Conservation (phyloP, 2,329 filamentous ascomycete species). For the Colletotrichum sp. region DNA sequence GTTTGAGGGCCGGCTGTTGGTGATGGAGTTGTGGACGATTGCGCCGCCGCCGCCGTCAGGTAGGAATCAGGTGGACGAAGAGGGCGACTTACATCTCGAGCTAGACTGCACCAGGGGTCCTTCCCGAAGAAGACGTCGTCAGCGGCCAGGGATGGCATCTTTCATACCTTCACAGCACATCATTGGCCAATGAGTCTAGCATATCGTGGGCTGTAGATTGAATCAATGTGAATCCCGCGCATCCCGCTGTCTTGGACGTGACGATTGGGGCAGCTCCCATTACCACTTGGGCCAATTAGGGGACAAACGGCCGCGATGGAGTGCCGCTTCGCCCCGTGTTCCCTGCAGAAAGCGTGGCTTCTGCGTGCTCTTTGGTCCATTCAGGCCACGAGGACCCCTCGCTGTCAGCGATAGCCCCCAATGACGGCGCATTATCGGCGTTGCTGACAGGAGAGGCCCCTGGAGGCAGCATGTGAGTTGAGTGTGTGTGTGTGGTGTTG, state of each 20-base stretch:
- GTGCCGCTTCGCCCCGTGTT: background rate
- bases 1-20: background rate
- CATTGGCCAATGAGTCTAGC: background rate
- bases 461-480: background rate
- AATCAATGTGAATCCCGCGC: background rate
- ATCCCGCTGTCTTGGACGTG: background rate
- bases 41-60: slow-evolving; percentile 16
- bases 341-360: background rate
- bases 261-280: background rate
- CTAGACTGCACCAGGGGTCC: background rate
- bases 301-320: background rate
- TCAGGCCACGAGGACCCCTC: background rate
- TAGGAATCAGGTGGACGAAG: slow-evolving; percentile 4
- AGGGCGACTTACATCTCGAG: background rate
- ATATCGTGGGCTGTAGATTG: background rate
- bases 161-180: background rate
- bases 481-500: background rate
- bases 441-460: slow-evolving; percentile 1
- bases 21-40: background rate
- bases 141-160: background rate
- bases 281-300: background rate
- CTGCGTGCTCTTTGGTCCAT: background rate
- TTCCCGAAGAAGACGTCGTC: background rate
- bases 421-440: slow-evolving; percentile 1
- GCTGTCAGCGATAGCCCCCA: background rate